These are phyloP conservation scores for Fusarium clavum DNA, from an alignment of 2,329 filamentous ascomycete species.

Conservation along the genomic window DNA sequence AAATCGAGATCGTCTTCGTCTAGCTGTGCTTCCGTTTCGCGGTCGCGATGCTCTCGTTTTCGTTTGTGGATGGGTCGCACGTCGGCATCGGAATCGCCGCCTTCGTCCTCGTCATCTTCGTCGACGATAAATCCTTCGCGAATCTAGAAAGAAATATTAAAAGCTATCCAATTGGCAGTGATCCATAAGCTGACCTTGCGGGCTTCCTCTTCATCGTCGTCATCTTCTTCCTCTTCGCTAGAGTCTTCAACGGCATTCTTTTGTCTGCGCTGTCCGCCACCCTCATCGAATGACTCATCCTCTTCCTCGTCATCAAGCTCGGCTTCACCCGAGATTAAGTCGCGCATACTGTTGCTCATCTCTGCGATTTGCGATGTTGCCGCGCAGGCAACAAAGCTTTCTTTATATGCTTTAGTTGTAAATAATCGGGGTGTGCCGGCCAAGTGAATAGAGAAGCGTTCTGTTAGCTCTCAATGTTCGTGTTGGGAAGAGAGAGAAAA, in stretches of 20 bases:
- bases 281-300: conserved; percentile 84
- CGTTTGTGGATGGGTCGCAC: conserved; percentile 69
- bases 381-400: conserved; percentile 45
- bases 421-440: conserved; percentile 6
- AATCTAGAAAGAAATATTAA: conserved; percentile 65
- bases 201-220: conserved; percentile 89
- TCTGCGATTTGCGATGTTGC: conserved; percentile 50
- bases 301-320: conserved; percentile 88
- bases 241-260: conserved; percentile 75
- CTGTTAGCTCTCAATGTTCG: background rate
- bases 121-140: conserved; percentile 97
- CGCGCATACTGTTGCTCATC: conserved; percentile 75
- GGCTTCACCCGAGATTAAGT: conserved; percentile 86
- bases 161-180: background rate
- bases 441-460: background rate
- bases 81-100: conserved; percentile 66
- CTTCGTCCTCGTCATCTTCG: conserved; percentile 84
- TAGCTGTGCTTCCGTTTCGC: conserved; percentile 86
- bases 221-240: conserved; percentile 91
- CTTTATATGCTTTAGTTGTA: conserved; percentile 26
- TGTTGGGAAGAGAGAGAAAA: conserved; percentile 5
- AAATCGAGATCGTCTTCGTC: conserved; percentile 97
- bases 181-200: conserved; percentile 68
- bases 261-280: conserved; percentile 70
- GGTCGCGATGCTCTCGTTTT: conserved; percentile 81